These are phyloP conservation scores for Emergomyces africanus DNA, from an alignment of 2,329 filamentous ascomycete species.

Conservation along the genomic window DNA sequence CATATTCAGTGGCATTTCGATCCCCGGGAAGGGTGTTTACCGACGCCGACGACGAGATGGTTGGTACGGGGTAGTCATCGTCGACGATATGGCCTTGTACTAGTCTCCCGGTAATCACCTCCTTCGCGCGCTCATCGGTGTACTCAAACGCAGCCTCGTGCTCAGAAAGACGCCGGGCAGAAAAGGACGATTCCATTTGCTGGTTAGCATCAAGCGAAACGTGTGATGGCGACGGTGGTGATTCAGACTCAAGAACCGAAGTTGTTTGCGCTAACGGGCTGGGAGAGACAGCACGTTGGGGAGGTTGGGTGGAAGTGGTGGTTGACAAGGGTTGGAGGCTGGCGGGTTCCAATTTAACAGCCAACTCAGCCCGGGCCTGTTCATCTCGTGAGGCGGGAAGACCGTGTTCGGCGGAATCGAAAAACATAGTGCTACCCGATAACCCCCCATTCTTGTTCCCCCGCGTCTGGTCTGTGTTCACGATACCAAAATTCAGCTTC, in stretches of 20 bases:
- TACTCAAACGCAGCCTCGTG: conserved; percentile 42
- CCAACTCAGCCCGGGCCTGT: neutral
- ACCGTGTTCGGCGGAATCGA: conserved; percentile 46
- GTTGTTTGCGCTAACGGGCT: neutral
- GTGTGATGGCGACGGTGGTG: neutral
- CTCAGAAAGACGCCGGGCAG: conserved; percentile 29
- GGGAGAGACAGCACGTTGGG: neutral
- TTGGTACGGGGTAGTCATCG: conserved; percentile 76
- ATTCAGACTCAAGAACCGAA: neutral
- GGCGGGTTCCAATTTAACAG: neutral
- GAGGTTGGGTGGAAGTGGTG: neutral
- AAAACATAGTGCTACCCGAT: conserved; percentile 65
- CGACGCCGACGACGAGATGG: conserved; percentile 38
- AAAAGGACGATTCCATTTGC: conserved; percentile 4
- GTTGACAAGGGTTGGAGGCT: neutral
- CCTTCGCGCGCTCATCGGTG: conserved; percentile 68
- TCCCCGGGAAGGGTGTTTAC: conserved; percentile 42
- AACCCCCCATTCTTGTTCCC: conserved; percentile 42
- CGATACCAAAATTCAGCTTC: conserved; percentile 95
- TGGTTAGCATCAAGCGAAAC: neutral
- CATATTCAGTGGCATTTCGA: conserved; percentile 36
- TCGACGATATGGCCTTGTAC: conserved; percentile 93
- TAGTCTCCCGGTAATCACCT: conserved; percentile 83
- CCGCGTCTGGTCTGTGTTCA: conserved; percentile 49
- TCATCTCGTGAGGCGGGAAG: conserved; percentile 11